Conservation (phyloP, 805 yeast genomes). For the Metschnikowia orientalis region DNA sequence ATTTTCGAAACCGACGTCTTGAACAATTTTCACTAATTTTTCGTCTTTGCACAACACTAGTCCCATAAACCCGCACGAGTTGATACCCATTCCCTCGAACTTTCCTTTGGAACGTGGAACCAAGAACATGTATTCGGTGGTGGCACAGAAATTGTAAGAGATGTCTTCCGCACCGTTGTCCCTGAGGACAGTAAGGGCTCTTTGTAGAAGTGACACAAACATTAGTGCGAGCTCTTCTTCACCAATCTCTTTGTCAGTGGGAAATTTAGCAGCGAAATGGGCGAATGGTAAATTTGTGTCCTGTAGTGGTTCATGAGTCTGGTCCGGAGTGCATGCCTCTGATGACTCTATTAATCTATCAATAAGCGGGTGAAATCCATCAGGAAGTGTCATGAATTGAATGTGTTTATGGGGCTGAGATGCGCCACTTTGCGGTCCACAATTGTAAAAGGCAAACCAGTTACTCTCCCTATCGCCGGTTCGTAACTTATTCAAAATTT, state of each 20-base stretch:
- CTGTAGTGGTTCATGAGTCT: constrained; percentile 54
- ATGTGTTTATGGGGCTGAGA: constrained; percentile 91
- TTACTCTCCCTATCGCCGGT: constrained; percentile 30
- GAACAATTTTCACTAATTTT: constrained; percentile 46
- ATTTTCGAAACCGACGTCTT: constrained; percentile 43
- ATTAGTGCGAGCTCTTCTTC: constrained; percentile 61
- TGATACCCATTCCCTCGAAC: constrained; percentile 58
- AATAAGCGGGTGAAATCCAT: constrained; percentile 54
- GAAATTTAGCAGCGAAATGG: constrained; percentile 71
- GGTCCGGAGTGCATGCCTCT: constrained; percentile 51
- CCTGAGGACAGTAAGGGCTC: constrained; percentile 62
- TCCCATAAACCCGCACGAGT: constrained; percentile 79
- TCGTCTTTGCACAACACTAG: constrained; percentile 69
- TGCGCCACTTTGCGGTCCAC: constrained; percentile 89
- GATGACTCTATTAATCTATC: constrained; percentile 40
- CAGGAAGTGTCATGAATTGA: constrained; percentile 75
- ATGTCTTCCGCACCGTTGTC: constrained; percentile 44
- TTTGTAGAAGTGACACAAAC: constrained; percentile 68
- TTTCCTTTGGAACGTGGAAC: constrained; percentile 71
- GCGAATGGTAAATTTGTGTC: constrained; percentile 67
- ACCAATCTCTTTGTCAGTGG: constrained; percentile 32
- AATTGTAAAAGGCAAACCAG: constrained; percentile 82
- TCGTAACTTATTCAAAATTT: constrained; percentile 50
- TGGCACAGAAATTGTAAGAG: constrained; percentile 79
- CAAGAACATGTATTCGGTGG: constrained; percentile 76